Evolutionary conservation across 2,329 filamentous ascomycete genomes (phyloP).

Genomic region (Epichloe amarillans): DNA sequence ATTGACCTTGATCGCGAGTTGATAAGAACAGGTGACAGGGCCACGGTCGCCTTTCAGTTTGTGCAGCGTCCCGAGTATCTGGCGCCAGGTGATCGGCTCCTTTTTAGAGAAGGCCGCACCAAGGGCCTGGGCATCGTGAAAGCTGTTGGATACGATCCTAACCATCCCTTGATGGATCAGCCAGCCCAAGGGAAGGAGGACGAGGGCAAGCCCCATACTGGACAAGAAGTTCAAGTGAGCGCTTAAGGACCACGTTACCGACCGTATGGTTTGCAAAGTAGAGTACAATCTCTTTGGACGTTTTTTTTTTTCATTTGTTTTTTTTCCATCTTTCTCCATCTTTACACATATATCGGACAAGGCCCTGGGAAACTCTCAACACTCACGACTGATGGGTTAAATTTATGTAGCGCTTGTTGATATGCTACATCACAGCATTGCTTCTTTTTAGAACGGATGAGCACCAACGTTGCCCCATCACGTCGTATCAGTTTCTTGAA

Average conservation of each 20-base stretch:
- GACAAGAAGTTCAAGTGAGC: constrained; percentile 2
- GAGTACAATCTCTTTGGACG: too few species aligned
- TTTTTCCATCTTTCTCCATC: too few species aligned
- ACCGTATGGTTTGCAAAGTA: too few species aligned
- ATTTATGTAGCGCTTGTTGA: too few species aligned
- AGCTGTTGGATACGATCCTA: constrained; percentile 70
- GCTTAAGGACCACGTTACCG: neutral
- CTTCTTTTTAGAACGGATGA: too few species aligned
- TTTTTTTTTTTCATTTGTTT: neutral
- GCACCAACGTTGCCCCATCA: too few species aligned
- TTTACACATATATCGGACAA: too few species aligned
- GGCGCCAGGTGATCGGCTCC: constrained; percentile 70
- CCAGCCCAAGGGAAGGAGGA: neutral
- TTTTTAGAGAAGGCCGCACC: constrained; percentile 89
- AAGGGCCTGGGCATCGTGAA: constrained; percentile 95
- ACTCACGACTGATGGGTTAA: too few species aligned
- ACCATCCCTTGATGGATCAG: constrained; percentile 26
- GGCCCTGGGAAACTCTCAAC: too few species aligned
- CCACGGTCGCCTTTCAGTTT: constrained; percentile 86
- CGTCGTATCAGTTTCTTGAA: too few species aligned
- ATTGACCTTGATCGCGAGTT: constrained; percentile 95
- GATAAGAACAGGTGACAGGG: constrained; percentile 89
- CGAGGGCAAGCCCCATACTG: neutral
- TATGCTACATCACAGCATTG: too few species aligned
- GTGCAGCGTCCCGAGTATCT: constrained; percentile 90